Percentiles rank a stretch among this genome's conserved stretches.
These are phyloP conservation scores for Macaranga tanarius DNA, from an alignment of 441 rosid species.

Conservation along the genomic window DNA sequence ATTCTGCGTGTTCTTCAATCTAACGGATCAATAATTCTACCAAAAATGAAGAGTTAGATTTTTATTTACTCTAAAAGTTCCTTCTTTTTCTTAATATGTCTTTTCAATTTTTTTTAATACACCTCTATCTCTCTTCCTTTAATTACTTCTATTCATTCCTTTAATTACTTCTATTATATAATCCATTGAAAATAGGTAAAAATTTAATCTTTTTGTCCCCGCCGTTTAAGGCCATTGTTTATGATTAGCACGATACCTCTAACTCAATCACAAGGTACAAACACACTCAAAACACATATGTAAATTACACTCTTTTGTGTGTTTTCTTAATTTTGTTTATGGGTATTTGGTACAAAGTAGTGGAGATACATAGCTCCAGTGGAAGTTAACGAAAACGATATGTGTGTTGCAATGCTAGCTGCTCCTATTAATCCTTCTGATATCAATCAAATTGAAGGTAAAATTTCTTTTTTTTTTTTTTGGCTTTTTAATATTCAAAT, in stretches of 20 bases:
- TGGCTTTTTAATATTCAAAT: background rate
- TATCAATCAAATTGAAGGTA: slow-evolving; percentile 89
- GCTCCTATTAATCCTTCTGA: slow-evolving; percentile 95
- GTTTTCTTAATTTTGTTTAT: background rate
- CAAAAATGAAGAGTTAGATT: no score
- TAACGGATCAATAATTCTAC: no score
- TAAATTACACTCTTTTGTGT: background rate
- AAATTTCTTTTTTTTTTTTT: background rate
- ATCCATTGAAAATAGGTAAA: no score
- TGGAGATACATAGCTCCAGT: slow-evolving; percentile 71
- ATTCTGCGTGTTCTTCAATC: no score
- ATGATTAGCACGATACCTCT: slow-evolving; percentile 80
- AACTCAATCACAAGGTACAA: slow-evolving; percentile 68
- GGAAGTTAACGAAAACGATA: slow-evolving; percentile 71
- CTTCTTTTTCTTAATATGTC: no score
- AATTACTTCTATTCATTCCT: no score
- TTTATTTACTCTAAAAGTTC: no score
- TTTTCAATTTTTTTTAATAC: no score
- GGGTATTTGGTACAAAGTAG: slow-evolving; percentile 34
- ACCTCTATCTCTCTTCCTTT: no score
- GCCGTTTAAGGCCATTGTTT: slow-evolving; percentile 76
- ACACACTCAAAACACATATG: background rate
- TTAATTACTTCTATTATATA: no score
- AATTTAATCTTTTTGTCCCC: no score
- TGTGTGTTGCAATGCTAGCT: slow-evolving; percentile 86